Evolutionary conservation across 2,329 filamentous ascomycete genomes (phyloP), one percentile per base, ranked within the genome.

Genomic region (Microcyclosporella mali): DNA sequence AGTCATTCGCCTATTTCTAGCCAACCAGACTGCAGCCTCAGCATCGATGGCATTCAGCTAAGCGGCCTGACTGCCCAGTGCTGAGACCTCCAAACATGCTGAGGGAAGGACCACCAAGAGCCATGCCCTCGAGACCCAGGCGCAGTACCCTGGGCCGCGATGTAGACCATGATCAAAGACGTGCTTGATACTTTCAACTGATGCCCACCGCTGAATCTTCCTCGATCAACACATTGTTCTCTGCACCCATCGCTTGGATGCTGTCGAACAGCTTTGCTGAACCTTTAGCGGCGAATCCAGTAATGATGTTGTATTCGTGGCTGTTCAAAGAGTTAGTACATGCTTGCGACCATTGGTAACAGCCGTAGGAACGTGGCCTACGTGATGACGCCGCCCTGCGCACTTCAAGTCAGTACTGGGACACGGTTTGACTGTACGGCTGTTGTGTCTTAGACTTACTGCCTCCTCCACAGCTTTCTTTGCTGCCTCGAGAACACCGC

Each of bases 371-470:
- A 25, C 34, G 79, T 65, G 87, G 92, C 40, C 15, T 36, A 47
- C 16, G 84, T 92, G 56, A 95, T 87, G 37, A 77, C 67, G 30
- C 86, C 87, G 37, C 85, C 74, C 71, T 77, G 54, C 25, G 31
- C 18, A 35, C 30, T 15, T 40, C 46, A 21, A 40, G 47, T 57
- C 29, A 59, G 51, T 29, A 14, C 29, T 34, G 18, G 15, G 33
- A n/a, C 4, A 32, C 7, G n/a, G n/a, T 19, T 29, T 25, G 14
- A 28, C 25, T n/a, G 25, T 11, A 18, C 17, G 15, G 17, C 14
- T 33, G 14, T 9, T 25, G 9, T 9, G 9, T 25, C 9, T 6
- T n/a, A 27, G 12, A 56, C 71, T 50, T 65, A 75, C 51, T 8
- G 47, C 43, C 10, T 50, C 40, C 16, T 39, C 10, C 11, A 52